Evolutionary conservation across 441 rosid genomes (phyloP), one percentile per base, ranked within the genome.

Genomic region (Breynia disticha): DNA sequence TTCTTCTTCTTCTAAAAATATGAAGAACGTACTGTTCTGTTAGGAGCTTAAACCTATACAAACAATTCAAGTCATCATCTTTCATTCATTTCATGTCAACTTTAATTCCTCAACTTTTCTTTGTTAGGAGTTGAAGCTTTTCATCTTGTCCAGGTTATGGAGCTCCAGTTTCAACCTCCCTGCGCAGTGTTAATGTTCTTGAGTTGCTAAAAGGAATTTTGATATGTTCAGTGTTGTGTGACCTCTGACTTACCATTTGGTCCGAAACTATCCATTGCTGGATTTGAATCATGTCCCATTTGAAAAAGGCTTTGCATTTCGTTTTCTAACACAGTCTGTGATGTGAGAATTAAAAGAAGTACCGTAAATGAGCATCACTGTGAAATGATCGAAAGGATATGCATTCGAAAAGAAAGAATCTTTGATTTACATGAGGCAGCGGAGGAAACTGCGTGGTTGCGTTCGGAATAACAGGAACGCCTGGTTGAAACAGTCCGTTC

Each of bases 91-190:
- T n/a, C n/a, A n/a, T n/a, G n/a, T 69, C 74, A 64, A 59, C 71
- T 66, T 66, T 48, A 58, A 67, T 50, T 54, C 7, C 35, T 28
- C 5, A 28, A 57, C 35, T 66, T 53, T 52, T 52, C 69, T 68
- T 52, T 57, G 64, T 68, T 66, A 64, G 67, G 28, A 51, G 56
- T 32, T 16, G 16, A 32, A 51, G 50, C 67, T 52, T 56, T 16
- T 32, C 11, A 17, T 54, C 24, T 56, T 60, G 56, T 61, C 55
- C 42, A 58, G 28, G 52, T 60, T 44, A 75, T 73, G 78, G 22
- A 74, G 80, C 79, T 82, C 86, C 11, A 89, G 69, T 75, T 86
- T 84, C 75, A 82, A 62, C 53, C 75, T 74, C 56, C 81, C 91
- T 78, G 80, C 54, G 9, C 42, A 59, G 49, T 19, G 45, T 16